Conservation (phyloP, 305 asterid species). For the Rubia balearica region DNA sequence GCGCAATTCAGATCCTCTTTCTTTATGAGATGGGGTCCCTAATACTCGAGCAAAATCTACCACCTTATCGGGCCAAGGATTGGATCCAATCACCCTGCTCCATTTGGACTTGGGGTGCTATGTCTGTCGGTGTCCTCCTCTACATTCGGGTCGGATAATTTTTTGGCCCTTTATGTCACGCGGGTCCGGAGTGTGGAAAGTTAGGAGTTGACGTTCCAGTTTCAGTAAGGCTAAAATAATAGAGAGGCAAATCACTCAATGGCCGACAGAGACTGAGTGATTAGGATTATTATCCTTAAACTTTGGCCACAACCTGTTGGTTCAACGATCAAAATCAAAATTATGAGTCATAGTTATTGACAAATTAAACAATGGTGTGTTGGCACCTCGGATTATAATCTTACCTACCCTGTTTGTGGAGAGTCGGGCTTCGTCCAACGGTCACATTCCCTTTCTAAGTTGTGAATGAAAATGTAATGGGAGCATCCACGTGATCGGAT, state of each 20-base stretch:
- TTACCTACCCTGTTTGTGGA: neutral
- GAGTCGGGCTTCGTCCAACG: too few relatives aligned
- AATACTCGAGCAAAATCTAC: neutral
- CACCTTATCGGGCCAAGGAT: neutral
- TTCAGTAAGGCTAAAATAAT: neutral
- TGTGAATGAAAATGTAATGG: too few relatives aligned
- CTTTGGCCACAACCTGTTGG: neutral
- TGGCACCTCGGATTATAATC: neutral
- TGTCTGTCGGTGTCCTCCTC: neutral
- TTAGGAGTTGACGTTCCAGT: neutral
- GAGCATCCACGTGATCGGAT: too few relatives aligned
- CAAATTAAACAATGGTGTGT: neutral
- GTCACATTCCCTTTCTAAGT: too few relatives aligned
- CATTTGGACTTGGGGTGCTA: neutral
- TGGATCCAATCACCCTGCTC: neutral
- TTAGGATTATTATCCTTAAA: neutral
- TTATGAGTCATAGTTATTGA: neutral
- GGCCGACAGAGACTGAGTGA: neutral
- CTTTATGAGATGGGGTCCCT: neutral
- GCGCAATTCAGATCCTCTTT: neutral
- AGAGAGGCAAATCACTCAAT: too few relatives aligned
- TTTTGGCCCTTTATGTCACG: neutral
- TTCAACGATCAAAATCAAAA: slow-evolving; percentile 2
- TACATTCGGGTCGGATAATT: neutral
- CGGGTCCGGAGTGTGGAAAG: neutral